Conservation (phyloP, 805 yeast species). For the Teunomyces cretensis region DNA sequence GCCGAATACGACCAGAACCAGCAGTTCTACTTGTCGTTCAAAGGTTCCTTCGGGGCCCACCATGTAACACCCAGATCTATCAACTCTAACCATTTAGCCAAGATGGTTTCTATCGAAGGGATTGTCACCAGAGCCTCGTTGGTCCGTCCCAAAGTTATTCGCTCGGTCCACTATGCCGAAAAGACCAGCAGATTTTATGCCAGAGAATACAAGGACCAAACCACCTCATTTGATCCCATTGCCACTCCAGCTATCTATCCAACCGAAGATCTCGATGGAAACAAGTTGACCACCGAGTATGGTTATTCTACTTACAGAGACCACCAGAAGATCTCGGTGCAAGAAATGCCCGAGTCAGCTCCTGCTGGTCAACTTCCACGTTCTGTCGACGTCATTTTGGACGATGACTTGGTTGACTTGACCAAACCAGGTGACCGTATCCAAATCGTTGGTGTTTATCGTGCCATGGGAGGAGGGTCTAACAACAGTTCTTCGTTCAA, state of each 20-base stretch:
- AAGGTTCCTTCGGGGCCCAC: conserved; percentile 90
- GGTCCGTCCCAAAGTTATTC: conserved; percentile 86
- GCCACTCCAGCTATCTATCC: conserved; percentile 86
- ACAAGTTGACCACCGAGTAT: conserved; percentile 84
- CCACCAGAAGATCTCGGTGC: conserved; percentile 90
- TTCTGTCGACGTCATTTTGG: conserved; percentile 86
- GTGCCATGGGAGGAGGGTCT: conserved; percentile 78
- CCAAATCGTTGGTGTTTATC: conserved; percentile 89
- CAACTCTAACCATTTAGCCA: conserved; percentile 71
- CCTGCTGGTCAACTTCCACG: conserved; percentile 98
- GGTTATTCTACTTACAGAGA: conserved; percentile 92
- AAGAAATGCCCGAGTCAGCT: conserved; percentile 96
- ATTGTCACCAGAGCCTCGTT: conserved; percentile 92
- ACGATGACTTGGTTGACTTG: conserved; percentile 89
- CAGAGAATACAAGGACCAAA: conserved; percentile 88
- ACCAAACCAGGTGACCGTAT: conserved; percentile 96
- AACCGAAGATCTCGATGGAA: conserved; percentile 88
- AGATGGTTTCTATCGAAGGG: conserved; percentile 87
- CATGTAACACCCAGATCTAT: conserved; percentile 86
- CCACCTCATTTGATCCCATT: conserved; percentile 84
- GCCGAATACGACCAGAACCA: conserved; percentile 58
- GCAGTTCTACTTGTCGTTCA: conserved; percentile 73
- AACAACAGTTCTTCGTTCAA: conserved; percentile 66
- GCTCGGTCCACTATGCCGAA: conserved; percentile 92
- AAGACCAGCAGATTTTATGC: conserved; percentile 81